Conservation (phyloP, 2,329 filamentous ascomycete genomes). For the Helminthosporium solani region DNA sequence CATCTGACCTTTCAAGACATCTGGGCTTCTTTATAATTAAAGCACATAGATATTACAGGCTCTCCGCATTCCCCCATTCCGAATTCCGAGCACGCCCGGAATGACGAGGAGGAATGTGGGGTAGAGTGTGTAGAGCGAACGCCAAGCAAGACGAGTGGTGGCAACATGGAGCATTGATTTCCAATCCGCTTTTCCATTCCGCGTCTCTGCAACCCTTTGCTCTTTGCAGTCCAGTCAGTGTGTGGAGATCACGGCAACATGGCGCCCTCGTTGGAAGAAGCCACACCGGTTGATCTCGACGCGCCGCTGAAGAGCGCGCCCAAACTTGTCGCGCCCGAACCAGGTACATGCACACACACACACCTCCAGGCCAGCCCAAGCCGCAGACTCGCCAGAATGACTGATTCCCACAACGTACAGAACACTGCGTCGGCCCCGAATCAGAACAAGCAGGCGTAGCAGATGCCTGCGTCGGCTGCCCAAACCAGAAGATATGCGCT, state of each 20-base stretch:
- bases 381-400: conserved; percentile 65
- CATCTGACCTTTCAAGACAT: not conserved
- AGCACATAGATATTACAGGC: too few relatives aligned
- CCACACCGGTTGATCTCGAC: conserved; percentile 66
- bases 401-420: conserved; percentile 37
- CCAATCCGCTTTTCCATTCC: conserved; percentile 19
- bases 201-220: conserved; percentile 2
- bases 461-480: conserved; percentile 90
- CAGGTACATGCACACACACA: conserved; percentile 59
- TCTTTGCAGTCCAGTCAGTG: conserved; percentile 7
- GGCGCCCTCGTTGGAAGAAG: conserved; percentile 79
- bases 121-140: conserved; percentile 13
- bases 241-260: too few relatives aligned
- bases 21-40: too few relatives aligned
- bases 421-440: conserved; percentile 92
- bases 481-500: conserved; percentile 93
- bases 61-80: too few relatives aligned
- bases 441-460: conserved; percentile 65
- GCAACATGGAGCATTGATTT: conserved; percentile 30
- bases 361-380: too few relatives aligned
- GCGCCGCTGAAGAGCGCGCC: conserved; percentile 77
- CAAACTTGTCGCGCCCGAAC: conserved; percentile 87
- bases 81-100: conserved; percentile 23
- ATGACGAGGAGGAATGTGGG: conserved; percentile 18
- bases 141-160: conserved; percentile 24